phyloP scores from a whole-genome alignment of 768 basidiomycete species.

The Suillus subluteus region DNA sequence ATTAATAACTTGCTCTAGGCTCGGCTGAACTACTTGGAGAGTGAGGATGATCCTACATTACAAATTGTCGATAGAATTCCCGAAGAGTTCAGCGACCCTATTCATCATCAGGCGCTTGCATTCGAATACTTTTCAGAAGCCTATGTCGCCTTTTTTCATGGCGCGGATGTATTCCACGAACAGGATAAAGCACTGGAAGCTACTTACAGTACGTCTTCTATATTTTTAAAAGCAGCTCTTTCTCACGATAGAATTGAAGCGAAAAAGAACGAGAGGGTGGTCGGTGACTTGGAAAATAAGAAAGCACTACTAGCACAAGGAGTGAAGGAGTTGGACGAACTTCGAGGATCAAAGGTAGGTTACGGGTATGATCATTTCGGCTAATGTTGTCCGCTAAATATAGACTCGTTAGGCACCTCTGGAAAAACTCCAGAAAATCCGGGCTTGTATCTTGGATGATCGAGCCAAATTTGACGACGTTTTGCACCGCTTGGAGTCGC shows the following conservation, averaged over 20 bases:
- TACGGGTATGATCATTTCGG: background rate
- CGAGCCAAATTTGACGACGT: conserved; percentile 79
- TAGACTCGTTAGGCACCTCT: conserved; percentile 55
- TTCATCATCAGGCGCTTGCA: conserved; percentile 77
- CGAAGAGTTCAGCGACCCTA: conserved; percentile 74
- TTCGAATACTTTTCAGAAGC: conserved; percentile 73
- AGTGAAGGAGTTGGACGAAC: conserved; percentile 56
- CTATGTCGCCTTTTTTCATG: conserved; percentile 69
- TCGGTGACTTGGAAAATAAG: conserved; percentile 64
- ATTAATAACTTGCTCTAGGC: conserved; percentile 26
- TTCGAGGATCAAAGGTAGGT: conserved; percentile 65
- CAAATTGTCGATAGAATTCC: conserved; percentile 64
- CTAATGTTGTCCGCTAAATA: background rate
- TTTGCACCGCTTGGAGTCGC: conserved; percentile 67
- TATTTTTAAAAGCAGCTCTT: conserved; percentile 1
- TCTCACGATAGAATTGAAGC: conserved; percentile 41
- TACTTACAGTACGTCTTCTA: conserved; percentile 64
- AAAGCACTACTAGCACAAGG: conserved; percentile 48
- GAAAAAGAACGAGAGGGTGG: conserved; percentile 71
- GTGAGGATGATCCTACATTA: conserved; percentile 63
- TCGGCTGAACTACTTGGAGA: conserved; percentile 52
- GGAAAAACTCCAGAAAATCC: conserved; percentile 61
- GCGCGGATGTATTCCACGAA: conserved; percentile 69
- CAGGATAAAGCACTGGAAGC: conserved; percentile 72
- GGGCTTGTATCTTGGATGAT: conserved; percentile 69